Conservation (phyloP, 192 early-diverging fungal genomes). For the Backusella australiensis region DNA sequence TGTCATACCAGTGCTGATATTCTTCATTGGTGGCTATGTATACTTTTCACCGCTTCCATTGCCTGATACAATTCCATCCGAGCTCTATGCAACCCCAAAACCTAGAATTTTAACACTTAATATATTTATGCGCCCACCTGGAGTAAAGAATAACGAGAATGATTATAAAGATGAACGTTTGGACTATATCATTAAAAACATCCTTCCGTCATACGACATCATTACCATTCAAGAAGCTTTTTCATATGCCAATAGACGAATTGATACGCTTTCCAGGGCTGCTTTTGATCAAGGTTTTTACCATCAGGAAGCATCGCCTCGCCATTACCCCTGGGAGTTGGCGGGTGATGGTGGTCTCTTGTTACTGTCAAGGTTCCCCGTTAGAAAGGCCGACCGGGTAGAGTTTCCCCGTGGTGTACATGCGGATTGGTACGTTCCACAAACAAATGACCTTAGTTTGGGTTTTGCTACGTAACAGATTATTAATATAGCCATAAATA, state of each 20-base stretch:
- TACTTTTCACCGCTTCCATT: not conserved
- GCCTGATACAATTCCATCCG: not conserved
- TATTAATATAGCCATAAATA: not conserved
- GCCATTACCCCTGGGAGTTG: slow-evolving; percentile 57
- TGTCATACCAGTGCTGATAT: not conserved
- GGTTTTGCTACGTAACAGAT: not conserved
- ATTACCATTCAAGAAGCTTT: slow-evolving; percentile 84
- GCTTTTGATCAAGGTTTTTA: slow-evolving; percentile 71
- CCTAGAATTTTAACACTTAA: slow-evolving; percentile 62
- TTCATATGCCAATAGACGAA: slow-evolving; percentile 64
- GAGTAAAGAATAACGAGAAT: slow-evolving; percentile 62
- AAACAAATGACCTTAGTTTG: not conserved
- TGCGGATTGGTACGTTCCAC: slow-evolving; percentile 59
- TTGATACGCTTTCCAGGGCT: slow-evolving; percentile 48
- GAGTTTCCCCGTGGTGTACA: slow-evolving; percentile 66
- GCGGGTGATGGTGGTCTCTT: slow-evolving; percentile 75
- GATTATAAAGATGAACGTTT: slow-evolving; percentile 82
- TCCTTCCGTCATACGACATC: slow-evolving; percentile 69
- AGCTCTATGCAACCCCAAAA: not conserved
- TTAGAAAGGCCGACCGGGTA: slow-evolving; percentile 53
- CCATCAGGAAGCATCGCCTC: slow-evolving; percentile 54
- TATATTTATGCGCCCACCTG: slow-evolving; percentile 72
- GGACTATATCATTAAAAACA: slow-evolving; percentile 60
- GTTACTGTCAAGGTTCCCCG: slow-evolving; percentile 67
- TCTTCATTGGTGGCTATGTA: slow-evolving; percentile 5